These are phyloP conservation scores for Tarenaya hassleriana DNA, from an alignment of 345 rosid species.

Conservation along the genomic window DNA sequence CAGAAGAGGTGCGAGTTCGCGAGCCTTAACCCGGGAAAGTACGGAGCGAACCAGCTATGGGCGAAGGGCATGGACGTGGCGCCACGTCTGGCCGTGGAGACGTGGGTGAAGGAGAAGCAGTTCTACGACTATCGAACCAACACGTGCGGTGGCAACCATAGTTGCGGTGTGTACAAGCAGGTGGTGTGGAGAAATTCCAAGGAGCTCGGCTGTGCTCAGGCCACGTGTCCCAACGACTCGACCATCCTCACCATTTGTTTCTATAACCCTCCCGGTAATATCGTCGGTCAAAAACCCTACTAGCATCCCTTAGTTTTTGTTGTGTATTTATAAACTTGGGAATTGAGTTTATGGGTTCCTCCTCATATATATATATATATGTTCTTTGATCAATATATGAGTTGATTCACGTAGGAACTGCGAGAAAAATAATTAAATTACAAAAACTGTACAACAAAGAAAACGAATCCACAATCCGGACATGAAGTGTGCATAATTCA, in stretches of 20 bases:
- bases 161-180: slow-evolving; percentile 72
- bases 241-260: slow-evolving; percentile 65
- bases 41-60: slow-evolving; percentile 73
- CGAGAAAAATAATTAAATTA: no score
- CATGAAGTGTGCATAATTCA: no score
- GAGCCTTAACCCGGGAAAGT: slow-evolving; percentile 40
- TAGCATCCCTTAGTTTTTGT: slow-evolving; percentile 13
- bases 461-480: no score
- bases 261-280: slow-evolving; percentile 79
- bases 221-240: slow-evolving; percentile 41
- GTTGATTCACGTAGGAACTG: no score
- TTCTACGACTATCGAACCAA: slow-evolving; percentile 51
- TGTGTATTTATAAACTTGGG: no score
- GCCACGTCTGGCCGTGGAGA: slow-evolving; percentile 55
- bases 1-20: slow-evolving; percentile 65
- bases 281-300: slow-evolving; percentile 66
- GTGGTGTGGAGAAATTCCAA: slow-evolving; percentile 72
- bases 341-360: no score
- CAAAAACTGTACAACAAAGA: no score
- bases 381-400: no score
- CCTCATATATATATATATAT: no score
- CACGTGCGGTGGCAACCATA: slow-evolving; percentile 45
- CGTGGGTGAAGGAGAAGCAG: slow-evolving; percentile 62
- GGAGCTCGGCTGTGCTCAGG: slow-evolving; percentile 72
- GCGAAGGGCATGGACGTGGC: slow-evolving; percentile 45